Evolutionary conservation across 2,329 filamentous ascomycete species (phyloP), one percentile per base, ranked within the genome.

Genomic region (Ophiocordyceps sinensis): DNA sequence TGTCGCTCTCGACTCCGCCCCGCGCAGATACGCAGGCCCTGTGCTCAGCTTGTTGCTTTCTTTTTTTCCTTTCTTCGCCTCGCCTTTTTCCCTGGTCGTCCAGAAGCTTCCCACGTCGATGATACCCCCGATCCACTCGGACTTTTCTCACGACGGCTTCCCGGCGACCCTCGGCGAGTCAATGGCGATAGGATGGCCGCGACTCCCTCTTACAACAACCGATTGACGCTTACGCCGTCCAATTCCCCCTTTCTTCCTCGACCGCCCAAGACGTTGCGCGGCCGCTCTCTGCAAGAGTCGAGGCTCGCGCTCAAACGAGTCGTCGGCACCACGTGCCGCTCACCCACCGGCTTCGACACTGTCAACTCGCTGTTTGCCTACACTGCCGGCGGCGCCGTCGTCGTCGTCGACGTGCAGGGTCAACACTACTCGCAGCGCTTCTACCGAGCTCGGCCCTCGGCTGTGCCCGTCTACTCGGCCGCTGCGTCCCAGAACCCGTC

Each of bases 341-440:
- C 83, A 5, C 81, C 86, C 34, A 88, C 83, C 56, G 86, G 85
- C 47, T 94, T 98, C 60, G 87, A 93, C 57, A 79, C 76, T 47
- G 77, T 89, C 45, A 68, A 81, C 34, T 75, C 79, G 12, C 80
- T 73, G 39, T 94, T 96, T 61, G 87, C 87, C 42, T 91, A 94
- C 58, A 88, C 87, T 47, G 89, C 91, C 9, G 91, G 91, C 42
- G 91, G 87, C 10, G 86, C 89, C 36, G 89, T 86, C n/a, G 85
- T 98, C 1, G 76, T 96, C 15, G 85, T 88, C 8, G 79, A 84
- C 50, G 70, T 95, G 40, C 76, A 85, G 47, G 75, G 78, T 40
- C 70, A 83, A 55, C 60, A 67, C 39, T 75, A 73, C 53, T 73
- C 73, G 1, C 89, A 96, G 58, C 81, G 86, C 44, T 96, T 96